These are phyloP conservation scores for Aechmea fasciata DNA, from an alignment of 176 grass and related monocot genomes.

Conservation along the genomic window DNA sequence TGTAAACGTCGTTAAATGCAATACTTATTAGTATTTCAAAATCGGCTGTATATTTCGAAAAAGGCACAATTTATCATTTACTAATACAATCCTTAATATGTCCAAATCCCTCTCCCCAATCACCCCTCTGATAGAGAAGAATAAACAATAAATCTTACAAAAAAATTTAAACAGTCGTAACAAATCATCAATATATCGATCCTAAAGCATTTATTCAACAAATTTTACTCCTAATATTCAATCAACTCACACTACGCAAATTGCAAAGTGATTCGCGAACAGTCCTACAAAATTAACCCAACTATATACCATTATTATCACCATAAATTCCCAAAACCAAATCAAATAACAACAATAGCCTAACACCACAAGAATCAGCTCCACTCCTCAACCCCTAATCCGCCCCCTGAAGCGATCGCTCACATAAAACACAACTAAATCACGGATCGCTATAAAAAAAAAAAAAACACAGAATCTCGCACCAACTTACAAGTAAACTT, in stretches of 20 bases:
- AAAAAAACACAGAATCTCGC: neutral
- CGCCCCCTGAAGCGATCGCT: neutral
- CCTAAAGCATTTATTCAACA: neutral
- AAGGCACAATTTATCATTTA: no score
- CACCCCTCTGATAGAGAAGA: neutral
- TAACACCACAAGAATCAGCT: no score
- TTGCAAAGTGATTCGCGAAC: neutral
- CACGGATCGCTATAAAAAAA: neutral
- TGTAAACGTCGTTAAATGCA: neutral
- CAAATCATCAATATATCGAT: neutral
- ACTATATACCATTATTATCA: no score
- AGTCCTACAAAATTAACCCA: neutral
- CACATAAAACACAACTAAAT: neutral
- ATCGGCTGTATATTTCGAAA: neutral
- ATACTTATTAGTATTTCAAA: neutral
- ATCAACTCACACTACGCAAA: neutral
- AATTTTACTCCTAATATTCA: neutral
- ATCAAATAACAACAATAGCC: no score
- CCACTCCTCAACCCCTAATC: no score
- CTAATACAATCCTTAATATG: no score
- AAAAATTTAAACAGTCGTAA: neutral
- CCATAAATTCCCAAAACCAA: no score
- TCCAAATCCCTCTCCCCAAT: neutral
- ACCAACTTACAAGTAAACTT: constrained; percentile 73
- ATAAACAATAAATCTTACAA: neutral